phyloP scores from a whole-genome alignment of 208 protist genomes.

The Trypanosoma conorhini region DNA sequence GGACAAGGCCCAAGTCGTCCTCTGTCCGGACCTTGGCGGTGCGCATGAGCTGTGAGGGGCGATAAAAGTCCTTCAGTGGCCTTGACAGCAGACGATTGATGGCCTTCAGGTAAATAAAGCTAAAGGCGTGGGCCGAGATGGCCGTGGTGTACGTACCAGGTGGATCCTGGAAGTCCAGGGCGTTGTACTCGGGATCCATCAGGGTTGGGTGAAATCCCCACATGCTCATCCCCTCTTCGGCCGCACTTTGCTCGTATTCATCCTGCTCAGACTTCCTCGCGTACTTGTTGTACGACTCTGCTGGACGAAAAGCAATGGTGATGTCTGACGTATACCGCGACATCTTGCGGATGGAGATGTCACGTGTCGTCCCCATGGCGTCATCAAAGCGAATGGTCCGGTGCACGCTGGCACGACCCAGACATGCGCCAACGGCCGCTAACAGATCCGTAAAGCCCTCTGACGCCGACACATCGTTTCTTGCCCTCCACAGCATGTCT shows the following conservation, averaged over 20 bases:
- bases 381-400: constrained; percentile 91
- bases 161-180: constrained; percentile 78
- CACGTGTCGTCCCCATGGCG: constrained; percentile 61
- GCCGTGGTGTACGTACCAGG: constrained; percentile 80
- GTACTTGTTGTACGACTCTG: constrained; percentile 83
- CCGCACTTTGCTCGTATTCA: constrained; percentile 75
- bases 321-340: constrained; percentile 89
- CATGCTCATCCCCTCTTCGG: constrained; percentile 73
- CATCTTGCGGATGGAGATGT: constrained; percentile 80
- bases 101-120: constrained; percentile 68
- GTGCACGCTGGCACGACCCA: constrained; percentile 82
- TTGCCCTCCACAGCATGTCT: constrained; percentile 72
- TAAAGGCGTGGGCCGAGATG: constrained; percentile 81
- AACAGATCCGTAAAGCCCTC: constrained; percentile 88
- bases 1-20: constrained; percentile 72
- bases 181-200: constrained; percentile 87
- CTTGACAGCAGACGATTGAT: constrained; percentile 69
- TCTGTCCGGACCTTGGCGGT: constrained; percentile 66
- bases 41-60: constrained; percentile 82
- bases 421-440: constrained; percentile 77
- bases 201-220: constrained; percentile 87
- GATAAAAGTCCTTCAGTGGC: constrained; percentile 88
- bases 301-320: constrained; percentile 75
- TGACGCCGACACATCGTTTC: constrained; percentile 83
- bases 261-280: constrained; percentile 71